A percentile compares a stretch with the other conserved stretches of the same genome.
Conservation (phyloP, 345 rosid genomes). For the Salix udensis region DNA sequence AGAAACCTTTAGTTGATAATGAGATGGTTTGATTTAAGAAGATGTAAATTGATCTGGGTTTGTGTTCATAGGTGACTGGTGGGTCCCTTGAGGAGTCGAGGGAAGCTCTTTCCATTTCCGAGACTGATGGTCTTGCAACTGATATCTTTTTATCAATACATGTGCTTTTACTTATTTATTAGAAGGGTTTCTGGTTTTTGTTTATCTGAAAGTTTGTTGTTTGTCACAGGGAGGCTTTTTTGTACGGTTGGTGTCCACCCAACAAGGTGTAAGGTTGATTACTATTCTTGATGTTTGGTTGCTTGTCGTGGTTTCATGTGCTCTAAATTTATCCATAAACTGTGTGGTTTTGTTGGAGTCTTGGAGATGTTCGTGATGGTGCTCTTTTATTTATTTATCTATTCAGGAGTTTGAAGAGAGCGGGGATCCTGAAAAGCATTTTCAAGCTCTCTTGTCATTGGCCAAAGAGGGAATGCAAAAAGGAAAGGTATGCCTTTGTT, state of each 20-base stretch:
- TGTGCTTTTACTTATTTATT: neutral
- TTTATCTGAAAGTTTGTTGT: conserved; percentile 10
- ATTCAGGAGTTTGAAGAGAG: conserved; percentile 85
- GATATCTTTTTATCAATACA: neutral
- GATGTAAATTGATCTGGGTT: neutral
- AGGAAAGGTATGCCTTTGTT: conserved; percentile 60
- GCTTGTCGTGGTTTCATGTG: neutral
- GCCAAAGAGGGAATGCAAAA: conserved; percentile 80
- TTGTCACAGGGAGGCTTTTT: conserved; percentile 68
- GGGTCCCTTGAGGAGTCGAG: conserved; percentile 88
- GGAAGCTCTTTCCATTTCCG: conserved; percentile 95
- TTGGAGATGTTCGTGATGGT: conserved; percentile 15
- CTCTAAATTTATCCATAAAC: neutral
- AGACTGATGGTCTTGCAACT: conserved; percentile 63
- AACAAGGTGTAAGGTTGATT: conserved; percentile 78
- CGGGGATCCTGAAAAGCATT: conserved; percentile 84
- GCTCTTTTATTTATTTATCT: conserved; percentile 4
- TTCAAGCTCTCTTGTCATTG: conserved; percentile 65
- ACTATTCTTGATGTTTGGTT: conserved; percentile 11
- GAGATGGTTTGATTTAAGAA: neutral
- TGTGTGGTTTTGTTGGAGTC: neutral
- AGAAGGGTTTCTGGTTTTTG: neutral
- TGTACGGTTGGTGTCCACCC: conserved; percentile 98
- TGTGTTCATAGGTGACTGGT: conserved; percentile 73
- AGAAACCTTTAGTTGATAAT: neutral